Percentiles rank a stretch among this genome's conserved stretches.
Conservation (phyloP, 2,329 filamentous ascomycete genomes). For the Clonostachys rosea region DNA sequence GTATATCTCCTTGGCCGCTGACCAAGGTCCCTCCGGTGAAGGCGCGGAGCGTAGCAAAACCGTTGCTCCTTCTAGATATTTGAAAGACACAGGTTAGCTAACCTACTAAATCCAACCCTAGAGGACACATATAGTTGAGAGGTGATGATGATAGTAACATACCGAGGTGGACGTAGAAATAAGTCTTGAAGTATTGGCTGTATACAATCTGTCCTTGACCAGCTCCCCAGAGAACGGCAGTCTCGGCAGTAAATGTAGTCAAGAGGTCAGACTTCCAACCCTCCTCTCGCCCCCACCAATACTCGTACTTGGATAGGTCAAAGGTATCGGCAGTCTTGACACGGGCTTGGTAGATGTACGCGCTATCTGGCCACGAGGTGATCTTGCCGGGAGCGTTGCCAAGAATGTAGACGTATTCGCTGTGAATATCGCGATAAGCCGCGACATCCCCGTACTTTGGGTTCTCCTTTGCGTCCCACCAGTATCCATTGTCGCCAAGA, state of each 20-base stretch:
- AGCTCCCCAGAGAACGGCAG: slow-evolving; percentile 28
- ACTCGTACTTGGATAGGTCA: slow-evolving; percentile 27
- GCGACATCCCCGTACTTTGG: slow-evolving; percentile 30
- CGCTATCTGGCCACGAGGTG: slow-evolving; percentile 10
- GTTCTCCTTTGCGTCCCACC: slow-evolving; percentile 23
- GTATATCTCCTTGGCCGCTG: slow-evolving; percentile 24
- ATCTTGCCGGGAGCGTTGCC: slow-evolving; percentile 26
- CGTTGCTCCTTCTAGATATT: neutral
- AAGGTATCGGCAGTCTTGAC: slow-evolving; percentile 26
- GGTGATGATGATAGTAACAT: neutral
- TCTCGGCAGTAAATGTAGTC: slow-evolving; percentile 22
- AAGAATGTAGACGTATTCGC: slow-evolving; percentile 28
- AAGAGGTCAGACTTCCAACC: slow-evolving; percentile 27
- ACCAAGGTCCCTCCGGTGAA: slow-evolving; percentile 27
- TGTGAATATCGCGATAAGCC: slow-evolving; percentile 27
- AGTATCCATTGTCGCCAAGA: slow-evolving; percentile 20
- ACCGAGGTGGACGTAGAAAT: slow-evolving; percentile 25
- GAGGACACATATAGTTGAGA: neutral
- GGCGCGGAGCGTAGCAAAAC: slow-evolving; percentile 12
- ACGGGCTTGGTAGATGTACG: slow-evolving; percentile 28
- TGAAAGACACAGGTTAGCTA: neutral
- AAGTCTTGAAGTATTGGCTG: slow-evolving; percentile 22
- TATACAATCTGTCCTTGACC: slow-evolving; percentile 31
- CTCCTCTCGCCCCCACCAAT: slow-evolving; percentile 29
- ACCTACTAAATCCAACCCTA: neutral